Evolutionary conservation across 2,329 filamentous ascomycete genomes (phyloP), one percentile per base, ranked within the genome.

Genomic region (Colletotrichum musicola): DNA sequence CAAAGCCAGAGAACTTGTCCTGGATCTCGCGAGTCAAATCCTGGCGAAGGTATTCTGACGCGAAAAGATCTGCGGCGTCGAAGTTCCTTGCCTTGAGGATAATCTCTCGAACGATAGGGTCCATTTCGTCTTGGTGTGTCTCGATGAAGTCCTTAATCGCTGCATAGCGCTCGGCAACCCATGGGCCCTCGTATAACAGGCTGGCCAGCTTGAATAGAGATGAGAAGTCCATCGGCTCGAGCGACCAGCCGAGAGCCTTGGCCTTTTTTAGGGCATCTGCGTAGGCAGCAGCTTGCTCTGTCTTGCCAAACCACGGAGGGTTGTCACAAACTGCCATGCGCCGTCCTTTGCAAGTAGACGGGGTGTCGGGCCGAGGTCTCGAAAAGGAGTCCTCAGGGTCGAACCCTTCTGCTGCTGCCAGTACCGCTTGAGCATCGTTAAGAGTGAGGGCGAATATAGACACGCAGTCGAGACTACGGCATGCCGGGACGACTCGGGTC

Each of bases 101-200:
- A 18, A 81, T 81, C 0, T 66, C 64, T 22, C 77, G 74, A 4
- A 81, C 80, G 13, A 75, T 72, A 7, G 78, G 79, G 38, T 81
- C 79, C 75, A 81, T 77, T 6, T 74, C 74, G 10, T 75, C 70
- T 1, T 73, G 53, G 2, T 73, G 64, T 5, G 75, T 64, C 18
- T 81, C 77, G 65, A 87, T 84, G 55, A 89, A 80, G 42, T 79
- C 73, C 5, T 79, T 75, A 40, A 87, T 86, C 14, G 86, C 83
- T 4, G 84, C 83, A 67, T 88, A 85, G 16, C 88, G 81, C 73
- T 90, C 88, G 1, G 83, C 85, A 1, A 90, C 85, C 75, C 89
- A 85, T 0, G 86, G 84, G 0, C 87, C 87, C 22, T 86, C 83
- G 72, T 90, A 90, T 0, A 89, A 77, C 2, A 90, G 78, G 57